phyloP scores from a whole-genome alignment of 2,329 filamentous ascomycete genomes.

The Bipolaris bicolor region DNA sequence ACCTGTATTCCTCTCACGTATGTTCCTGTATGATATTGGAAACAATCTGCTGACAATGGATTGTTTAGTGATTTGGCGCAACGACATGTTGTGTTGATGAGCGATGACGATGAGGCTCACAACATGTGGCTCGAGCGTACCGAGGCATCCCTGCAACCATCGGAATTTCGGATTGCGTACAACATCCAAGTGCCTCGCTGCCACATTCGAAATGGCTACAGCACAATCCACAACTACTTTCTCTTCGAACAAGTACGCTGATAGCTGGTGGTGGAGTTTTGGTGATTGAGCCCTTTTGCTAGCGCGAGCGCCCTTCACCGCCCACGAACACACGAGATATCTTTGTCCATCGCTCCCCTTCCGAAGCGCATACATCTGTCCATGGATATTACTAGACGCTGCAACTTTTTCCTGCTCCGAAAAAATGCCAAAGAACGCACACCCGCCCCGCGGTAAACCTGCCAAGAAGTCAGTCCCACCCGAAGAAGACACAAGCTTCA shows the following conservation, averaged over 20 bases:
- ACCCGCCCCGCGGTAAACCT: slow-evolving; percentile 51
- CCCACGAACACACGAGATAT: slow-evolving; percentile 13
- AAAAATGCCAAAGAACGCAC: slow-evolving; percentile 58
- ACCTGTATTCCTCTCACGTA: not conserved
- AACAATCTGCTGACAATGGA: not conserved
- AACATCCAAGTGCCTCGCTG: slow-evolving; percentile 2
- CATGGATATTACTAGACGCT: slow-evolving; percentile 12
- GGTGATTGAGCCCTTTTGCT: slow-evolving; percentile 26
- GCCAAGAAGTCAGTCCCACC: slow-evolving; percentile 52
- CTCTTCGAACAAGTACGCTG: too few relatives aligned
- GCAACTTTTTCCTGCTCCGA: not conserved
- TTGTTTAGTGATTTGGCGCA: not conserved
- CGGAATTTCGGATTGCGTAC: slow-evolving; percentile 21
- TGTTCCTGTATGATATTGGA: too few relatives aligned
- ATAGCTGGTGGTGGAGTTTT: not conserved
- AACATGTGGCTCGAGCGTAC: slow-evolving; percentile 18
- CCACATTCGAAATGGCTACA: slow-evolving; percentile 13
- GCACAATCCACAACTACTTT: not conserved
- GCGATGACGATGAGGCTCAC: slow-evolving; percentile 11
- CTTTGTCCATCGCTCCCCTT: slow-evolving; percentile 2
- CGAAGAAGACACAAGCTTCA: slow-evolving; percentile 57
- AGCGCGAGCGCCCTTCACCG: slow-evolving; percentile 24
- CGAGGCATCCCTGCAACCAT: slow-evolving; percentile 21
- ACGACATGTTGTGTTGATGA: not conserved
- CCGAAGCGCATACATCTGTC: slow-evolving; percentile 3